Evolutionary conservation across 306 rosid species (phyloP).

Genomic region (Pyrus pyrifolia): DNA sequence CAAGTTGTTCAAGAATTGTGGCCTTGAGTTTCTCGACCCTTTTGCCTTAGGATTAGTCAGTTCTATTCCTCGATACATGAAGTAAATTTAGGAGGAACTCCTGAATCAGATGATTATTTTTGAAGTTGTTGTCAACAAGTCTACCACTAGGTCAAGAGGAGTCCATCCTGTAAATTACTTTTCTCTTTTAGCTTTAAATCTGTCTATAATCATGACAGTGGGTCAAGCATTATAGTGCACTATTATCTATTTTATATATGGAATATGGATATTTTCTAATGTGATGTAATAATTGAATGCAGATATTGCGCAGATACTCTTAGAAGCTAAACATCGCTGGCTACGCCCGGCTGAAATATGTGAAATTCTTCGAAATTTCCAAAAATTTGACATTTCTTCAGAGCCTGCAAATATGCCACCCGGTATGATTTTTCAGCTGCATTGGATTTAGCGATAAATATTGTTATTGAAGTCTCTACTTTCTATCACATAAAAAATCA

Average conservation of each 20-base stretch:
- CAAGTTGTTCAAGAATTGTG: no score
- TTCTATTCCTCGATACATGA: no score
- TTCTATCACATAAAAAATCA: background rate
- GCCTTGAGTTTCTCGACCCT: no score
- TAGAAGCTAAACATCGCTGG: slow-evolving; percentile 88
- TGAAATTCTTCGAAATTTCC: slow-evolving; percentile 62
- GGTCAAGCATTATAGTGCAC: background rate
- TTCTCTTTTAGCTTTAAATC: background rate
- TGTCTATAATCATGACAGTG: background rate
- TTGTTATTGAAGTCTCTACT: background rate
- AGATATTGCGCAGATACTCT: slow-evolving; percentile 55
- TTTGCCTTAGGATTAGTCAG: no score
- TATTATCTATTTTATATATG: background rate
- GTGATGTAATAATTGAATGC: slow-evolving; percentile 23
- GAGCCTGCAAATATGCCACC: slow-evolving; percentile 68
- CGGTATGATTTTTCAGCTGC: slow-evolving; percentile 39
- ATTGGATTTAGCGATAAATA: background rate
- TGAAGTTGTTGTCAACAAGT: background rate
- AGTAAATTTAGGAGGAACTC: no score
- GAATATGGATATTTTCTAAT: slow-evolving; percentile 1
- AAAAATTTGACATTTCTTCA: slow-evolving; percentile 40
- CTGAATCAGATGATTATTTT: background rate
- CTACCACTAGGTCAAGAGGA: background rate
- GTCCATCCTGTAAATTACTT: background rate
- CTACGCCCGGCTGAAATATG: slow-evolving; percentile 86